Evolutionary conservation across 1,284 basidiomycete species (phyloP).

Genomic region (Rhodotorula sp.): DNA sequence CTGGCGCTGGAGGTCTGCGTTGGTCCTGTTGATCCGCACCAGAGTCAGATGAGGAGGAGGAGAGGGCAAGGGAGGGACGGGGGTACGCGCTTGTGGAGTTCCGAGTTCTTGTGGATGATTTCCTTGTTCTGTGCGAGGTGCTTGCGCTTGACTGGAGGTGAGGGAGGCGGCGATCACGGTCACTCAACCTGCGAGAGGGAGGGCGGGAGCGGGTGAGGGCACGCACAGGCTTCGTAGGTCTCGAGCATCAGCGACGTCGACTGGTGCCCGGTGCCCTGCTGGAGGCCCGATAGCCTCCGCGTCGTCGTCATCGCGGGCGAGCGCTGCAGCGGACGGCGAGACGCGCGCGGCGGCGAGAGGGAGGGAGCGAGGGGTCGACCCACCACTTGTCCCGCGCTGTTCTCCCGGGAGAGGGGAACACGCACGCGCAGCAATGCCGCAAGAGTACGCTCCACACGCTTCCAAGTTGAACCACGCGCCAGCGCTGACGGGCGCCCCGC

Average conservation of each 20-base stretch:
- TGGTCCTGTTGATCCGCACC: slow-evolving; percentile 26
- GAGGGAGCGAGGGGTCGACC: neutral
- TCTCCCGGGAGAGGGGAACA: neutral
- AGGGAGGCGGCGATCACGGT: neutral
- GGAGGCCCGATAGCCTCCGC: slow-evolving; percentile 13
- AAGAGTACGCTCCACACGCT: neutral
- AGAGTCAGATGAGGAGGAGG: neutral
- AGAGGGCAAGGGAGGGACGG: neutral
- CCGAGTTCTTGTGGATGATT: slow-evolving; percentile 46
- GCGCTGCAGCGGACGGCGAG: neutral
- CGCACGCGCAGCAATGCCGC: neutral
- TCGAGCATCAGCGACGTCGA: slow-evolving; percentile 35
- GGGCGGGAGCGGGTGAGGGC: neutral
- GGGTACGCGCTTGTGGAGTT: slow-evolving; percentile 40
- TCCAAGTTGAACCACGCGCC: neutral
- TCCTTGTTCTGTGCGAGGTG: slow-evolving; percentile 48
- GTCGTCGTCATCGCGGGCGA: slow-evolving; percentile 18
- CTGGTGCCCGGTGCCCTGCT: slow-evolving; percentile 15
- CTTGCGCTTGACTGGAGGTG: slow-evolving; percentile 42
- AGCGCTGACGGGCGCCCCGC: neutral
- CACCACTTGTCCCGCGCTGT: neutral
- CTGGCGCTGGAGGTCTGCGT: slow-evolving; percentile 42
- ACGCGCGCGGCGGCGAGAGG: neutral
- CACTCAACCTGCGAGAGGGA: neutral
- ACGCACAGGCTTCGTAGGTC: slow-evolving; percentile 38